phyloP scores from a whole-genome alignment of 2,329 filamentous ascomycete genomes.

The Monosporascus cannonballus region DNA sequence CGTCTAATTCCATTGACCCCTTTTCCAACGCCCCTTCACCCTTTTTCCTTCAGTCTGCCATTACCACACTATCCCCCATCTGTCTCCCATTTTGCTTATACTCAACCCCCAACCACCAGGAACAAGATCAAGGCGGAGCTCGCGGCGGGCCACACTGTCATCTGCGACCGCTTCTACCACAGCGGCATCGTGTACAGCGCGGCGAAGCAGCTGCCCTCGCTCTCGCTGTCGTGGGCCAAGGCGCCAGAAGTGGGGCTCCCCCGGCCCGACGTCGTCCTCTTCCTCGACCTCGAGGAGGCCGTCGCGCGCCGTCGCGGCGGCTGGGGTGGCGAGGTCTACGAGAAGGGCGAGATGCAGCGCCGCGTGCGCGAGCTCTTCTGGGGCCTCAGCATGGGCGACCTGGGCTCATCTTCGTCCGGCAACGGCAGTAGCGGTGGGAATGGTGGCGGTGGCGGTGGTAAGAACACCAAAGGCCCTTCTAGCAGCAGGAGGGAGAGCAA shows the following conservation, averaged over 20 bases:
- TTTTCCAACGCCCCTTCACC: background rate
- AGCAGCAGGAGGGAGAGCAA: background rate
- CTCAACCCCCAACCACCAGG: constrained; percentile 25
- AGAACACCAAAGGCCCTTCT: too few species aligned
- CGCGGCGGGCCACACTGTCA: constrained; percentile 61
- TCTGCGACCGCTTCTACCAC: constrained; percentile 93
- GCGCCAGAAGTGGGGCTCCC: constrained; percentile 81
- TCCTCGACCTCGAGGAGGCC: constrained; percentile 73
- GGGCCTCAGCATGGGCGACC: constrained; percentile 43
- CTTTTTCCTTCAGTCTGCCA: background rate
- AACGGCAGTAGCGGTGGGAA: constrained; percentile 2
- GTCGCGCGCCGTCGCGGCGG: constrained; percentile 73
- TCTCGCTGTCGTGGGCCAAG: constrained; percentile 74
- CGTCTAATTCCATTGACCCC: constrained; percentile 17
- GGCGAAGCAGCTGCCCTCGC: constrained; percentile 68
- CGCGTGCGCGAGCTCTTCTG: constrained; percentile 71
- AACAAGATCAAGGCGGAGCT: constrained; percentile 49
- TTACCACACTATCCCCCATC: background rate
- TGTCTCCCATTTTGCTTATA: background rate
- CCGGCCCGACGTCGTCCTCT: constrained; percentile 79
- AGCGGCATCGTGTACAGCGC: constrained; percentile 90
- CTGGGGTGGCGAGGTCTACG: constrained; percentile 85
- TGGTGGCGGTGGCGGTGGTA: background rate
- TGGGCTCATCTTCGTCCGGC: constrained; percentile 23
- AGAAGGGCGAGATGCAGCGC: constrained; percentile 75